Percentiles rank a stretch among this genome's conserved stretches.
Conservation (phyloP, 345 rosid species). For the Salix brachista region DNA sequence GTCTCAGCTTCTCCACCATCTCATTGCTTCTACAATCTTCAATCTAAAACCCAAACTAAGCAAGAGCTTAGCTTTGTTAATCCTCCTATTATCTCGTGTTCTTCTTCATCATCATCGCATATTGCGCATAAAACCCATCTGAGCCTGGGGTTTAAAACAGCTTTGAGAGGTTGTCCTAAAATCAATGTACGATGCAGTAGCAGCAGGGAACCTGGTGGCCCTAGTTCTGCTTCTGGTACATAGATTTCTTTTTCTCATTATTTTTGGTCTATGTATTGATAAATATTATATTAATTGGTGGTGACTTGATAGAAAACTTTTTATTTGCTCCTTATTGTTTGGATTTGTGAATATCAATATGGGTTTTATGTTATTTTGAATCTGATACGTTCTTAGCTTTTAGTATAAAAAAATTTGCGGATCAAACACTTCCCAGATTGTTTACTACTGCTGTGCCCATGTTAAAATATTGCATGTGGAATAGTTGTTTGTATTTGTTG, state of each 20-base stretch:
- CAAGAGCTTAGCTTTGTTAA: not conserved
- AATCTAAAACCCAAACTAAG: slow-evolving; percentile 2
- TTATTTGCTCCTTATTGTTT: not conserved
- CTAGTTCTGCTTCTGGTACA: slow-evolving; percentile 16
- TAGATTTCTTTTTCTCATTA: not conserved
- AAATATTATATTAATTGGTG: too few species aligned
- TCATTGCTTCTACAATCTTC: not conserved
- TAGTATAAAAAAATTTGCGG: too few species aligned
- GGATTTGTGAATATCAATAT: not conserved
- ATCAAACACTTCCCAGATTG: too few species aligned
- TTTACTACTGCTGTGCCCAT: too few species aligned
- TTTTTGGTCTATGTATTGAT: not conserved
- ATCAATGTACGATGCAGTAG: slow-evolving; percentile 11
- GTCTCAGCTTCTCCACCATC: not conserved
- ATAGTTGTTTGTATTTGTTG: too few species aligned
- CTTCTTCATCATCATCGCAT: not conserved
- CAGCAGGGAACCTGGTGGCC: slow-evolving; percentile 12
- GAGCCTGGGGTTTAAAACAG: not conserved
- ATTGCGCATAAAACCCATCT: not conserved
- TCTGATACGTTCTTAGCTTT: too few species aligned
- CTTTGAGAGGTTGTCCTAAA: not conserved
- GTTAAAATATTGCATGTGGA: too few species aligned
- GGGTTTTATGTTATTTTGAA: too few species aligned
- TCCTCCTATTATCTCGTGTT: slow-evolving; percentile 4
- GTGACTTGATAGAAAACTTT: not conserved